phyloP scores from a whole-genome alignment of 768 basidiomycete genomes.

The Suillus luteus region DNA sequence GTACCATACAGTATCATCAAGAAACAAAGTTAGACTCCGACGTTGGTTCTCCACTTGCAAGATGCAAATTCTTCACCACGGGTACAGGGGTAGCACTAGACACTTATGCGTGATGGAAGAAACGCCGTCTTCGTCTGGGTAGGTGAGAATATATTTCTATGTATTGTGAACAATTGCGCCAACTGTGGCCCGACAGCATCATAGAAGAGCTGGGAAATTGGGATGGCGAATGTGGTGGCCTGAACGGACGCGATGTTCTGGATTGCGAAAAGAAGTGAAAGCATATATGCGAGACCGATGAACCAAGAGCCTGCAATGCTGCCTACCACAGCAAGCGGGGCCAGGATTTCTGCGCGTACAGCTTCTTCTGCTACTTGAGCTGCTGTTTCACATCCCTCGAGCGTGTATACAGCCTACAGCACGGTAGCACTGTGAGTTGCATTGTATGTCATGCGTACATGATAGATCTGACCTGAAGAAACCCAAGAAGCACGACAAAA shows the following conservation, averaged over 20 bases:
- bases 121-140: not conserved
- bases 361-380: constrained; percentile 65
- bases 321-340: constrained; percentile 55
- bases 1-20: not conserved
- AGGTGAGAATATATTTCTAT: not conserved
- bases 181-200: constrained; percentile 52
- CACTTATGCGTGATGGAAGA: not conserved
- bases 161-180: constrained; percentile 40
- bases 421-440: constrained; percentile 18
- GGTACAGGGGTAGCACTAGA: not conserved
- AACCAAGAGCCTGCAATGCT: constrained; percentile 58
- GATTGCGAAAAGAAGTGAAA: constrained; percentile 58
- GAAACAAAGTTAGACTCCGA: not conserved
- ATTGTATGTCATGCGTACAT: not conserved
- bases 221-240: constrained; percentile 51
- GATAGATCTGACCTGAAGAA: constrained; percentile 26
- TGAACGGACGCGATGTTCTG: constrained; percentile 53
- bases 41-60: not conserved
- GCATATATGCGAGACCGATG: constrained; percentile 58
- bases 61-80: not conserved
- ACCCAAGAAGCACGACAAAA: constrained; percentile 60
- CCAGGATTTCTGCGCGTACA: constrained; percentile 53
- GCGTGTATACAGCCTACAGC: constrained; percentile 63
- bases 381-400: constrained; percentile 65
- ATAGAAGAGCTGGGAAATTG: constrained; percentile 58